Base-by-base conservation (phyloP, 257 asterid genomes). In the Phtheirospermum japonicum region DNA sequence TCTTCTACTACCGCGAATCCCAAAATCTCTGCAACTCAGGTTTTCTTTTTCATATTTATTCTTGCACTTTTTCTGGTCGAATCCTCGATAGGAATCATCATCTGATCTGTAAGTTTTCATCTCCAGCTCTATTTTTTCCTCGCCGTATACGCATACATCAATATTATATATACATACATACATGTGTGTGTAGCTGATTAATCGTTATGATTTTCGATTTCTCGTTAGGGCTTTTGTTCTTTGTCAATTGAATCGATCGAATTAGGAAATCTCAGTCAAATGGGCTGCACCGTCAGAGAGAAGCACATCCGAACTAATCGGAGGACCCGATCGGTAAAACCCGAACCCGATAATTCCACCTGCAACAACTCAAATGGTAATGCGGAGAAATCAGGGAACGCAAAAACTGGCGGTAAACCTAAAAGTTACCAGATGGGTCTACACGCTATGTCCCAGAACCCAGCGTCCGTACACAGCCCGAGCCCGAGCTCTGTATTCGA, bases 241-340 rank as follows among this genome's bases (percentile, higher is more conserved):
- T 74, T 34, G 55, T 67, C 18, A 36, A 43, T 66, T 57, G 7
- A 63, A 57, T 66, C 62, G 34, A 52, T 32, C 33, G 26, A 57
- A 59, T 61, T 37, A 40, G 55, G 30, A 52, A 42, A 61, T 61
- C 65, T 72, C 37, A 30, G 7, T 18, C 19, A 19, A 49, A 89
- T 86, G 97, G 93, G 94, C 12, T 76, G 85, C 57, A 79, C 82
- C 5, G 80, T 75, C 7, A 80, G 95, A 46, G 96, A 91, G 17
- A 91, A 91, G 51, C 87, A 82, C 62, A 78, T 80, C 66, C 79
- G 94, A 16, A 69, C 85, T 7, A 84, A 77, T 78, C 79, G 96
- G 79, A 76, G 81, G 82, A 74, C 68, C 65, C 89, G 98, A 84
- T 81, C 86, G 79, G 79, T 69, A 0, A 82, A 84, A 70, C 71